Conservation (phyloP, 2,329 filamentous ascomycete genomes). For the Paraphoma chrysanthemicola region DNA sequence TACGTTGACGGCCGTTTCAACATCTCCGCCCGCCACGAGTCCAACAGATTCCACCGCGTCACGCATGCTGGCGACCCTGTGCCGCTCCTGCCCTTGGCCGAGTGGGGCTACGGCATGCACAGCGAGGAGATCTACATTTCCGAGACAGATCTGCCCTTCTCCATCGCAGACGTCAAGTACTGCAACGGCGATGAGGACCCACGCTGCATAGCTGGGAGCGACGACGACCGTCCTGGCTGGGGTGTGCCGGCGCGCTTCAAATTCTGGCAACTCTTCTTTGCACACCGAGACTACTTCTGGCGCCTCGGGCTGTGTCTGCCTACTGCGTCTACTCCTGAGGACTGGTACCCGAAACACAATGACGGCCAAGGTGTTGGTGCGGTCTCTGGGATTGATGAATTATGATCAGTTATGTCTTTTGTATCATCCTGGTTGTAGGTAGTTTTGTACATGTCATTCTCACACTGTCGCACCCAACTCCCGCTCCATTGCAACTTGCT, state of each 20-base stretch:
- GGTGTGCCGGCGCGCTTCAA: constrained; percentile 66
- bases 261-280: constrained; percentile 92
- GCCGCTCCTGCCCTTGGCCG: constrained; percentile 80
- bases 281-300: constrained; percentile 97
- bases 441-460: neutral
- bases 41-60: constrained; percentile 71
- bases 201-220: constrained; percentile 71
- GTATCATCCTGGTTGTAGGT: too few species aligned
- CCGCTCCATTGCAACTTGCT: constrained; percentile 52
- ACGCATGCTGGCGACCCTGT: constrained; percentile 90
- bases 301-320: constrained; percentile 84
- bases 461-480: constrained; percentile 7
- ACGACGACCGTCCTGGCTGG: constrained; percentile 35
- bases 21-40: constrained; percentile 23
- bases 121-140: constrained; percentile 87
- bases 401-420: neutral
- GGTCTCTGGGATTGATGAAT: constrained; percentile 11
- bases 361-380: constrained; percentile 18
- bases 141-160: constrained; percentile 73
- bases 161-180: constrained; percentile 69
- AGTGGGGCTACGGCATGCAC: constrained; percentile 89
- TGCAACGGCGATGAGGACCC: constrained; percentile 77
- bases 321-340: constrained; percentile 68
- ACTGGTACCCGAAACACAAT: constrained; percentile 61
- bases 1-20: constrained; percentile 64